These are phyloP conservation scores for Beta corolliflora DNA, from an alignment of 179 eudicot species.

Conservation along the genomic window DNA sequence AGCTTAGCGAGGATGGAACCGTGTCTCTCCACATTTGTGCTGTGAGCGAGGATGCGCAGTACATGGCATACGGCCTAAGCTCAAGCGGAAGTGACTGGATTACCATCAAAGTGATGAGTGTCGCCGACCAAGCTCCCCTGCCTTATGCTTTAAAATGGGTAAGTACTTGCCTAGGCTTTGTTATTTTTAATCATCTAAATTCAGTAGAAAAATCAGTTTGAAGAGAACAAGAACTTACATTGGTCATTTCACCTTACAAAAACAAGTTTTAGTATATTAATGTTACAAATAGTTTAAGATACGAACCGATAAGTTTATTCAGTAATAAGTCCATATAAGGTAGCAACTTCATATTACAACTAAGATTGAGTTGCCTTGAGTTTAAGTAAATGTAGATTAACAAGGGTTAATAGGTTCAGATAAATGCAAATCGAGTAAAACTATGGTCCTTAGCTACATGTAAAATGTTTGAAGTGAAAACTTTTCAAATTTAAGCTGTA, in stretches of 20 bases:
- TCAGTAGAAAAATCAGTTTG: too few species aligned
- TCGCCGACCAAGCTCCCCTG: conserved; percentile 48
- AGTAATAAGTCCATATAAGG: too few species aligned
- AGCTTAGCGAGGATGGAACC: conserved; percentile 74
- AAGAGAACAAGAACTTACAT: too few species aligned
- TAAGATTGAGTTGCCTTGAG: too few species aligned
- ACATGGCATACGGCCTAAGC: conserved; percentile 77
- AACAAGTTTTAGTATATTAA: too few species aligned
- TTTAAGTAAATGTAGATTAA: too few species aligned
- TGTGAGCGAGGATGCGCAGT: conserved; percentile 84
- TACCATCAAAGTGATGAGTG: conserved; percentile 64
- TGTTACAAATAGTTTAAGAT: too few species aligned
- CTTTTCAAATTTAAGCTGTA: neutral
- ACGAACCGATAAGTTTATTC: too few species aligned
- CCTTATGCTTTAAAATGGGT: conserved; percentile 84
- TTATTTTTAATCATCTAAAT: too few species aligned
- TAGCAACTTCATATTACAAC: too few species aligned
- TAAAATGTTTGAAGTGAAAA: neutral
- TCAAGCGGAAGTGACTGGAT: conserved; percentile 93
- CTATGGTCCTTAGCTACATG: neutral
- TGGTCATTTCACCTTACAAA: too few species aligned
- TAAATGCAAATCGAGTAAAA: neutral
- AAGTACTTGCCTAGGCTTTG: conserved; percentile 4
- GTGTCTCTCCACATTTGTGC: conserved; percentile 54
- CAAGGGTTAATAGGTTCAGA: too few species aligned